Evolutionary conservation across 768 basidiomycete species (phyloP), one percentile per base, ranked within the genome.

Genomic region (Hebeloma cylindrosporum): DNA sequence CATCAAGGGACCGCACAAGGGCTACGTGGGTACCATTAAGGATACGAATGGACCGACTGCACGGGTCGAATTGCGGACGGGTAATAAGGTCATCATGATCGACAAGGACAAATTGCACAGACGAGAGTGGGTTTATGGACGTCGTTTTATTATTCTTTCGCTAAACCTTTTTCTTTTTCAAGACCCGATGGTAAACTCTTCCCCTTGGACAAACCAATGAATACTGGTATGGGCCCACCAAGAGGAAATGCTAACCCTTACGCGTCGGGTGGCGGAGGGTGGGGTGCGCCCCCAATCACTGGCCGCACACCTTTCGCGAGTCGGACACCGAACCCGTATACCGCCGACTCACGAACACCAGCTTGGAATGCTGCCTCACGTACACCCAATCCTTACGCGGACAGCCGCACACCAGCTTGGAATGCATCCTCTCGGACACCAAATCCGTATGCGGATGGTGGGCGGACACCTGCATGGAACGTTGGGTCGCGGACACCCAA

Each of bases 1-100:
- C 4, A 72, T 90, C 48, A 88, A 91, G 61, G 96, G 96, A 4
- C 77, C 88, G 4, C 81, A 86, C 60, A 99, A 99, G 66, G 90
- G 93, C 10, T 87, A 94, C 56, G 74, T 85, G 33, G 96, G 96
- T 5, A 81, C 83, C 4, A 88, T 98, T 72, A 97, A 94, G 67
- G 96, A 98, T 60, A 89, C 93, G 21, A 95, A 93, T 47, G 95
- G 93, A 4, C 74, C 76, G 28, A 72, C 82, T 45, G 90, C 87
- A 1, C 80, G 96, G 30, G 93, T 99, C 10, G 96, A 98, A 64
- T 71, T 99, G n/a, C 84, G 92, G 10, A 86, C 85, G 28, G 73
- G 74, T 13, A 94, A 93, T 65, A 93, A 91, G 65, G 73, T 93
- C 16, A 83, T 99, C 46, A 85, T 84, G 28, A 83, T 97, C 45